These are phyloP conservation scores for Cryptosporidium baileyi DNA, from an alignment of 169 alveolate species.

Conservation along the genomic window DNA sequence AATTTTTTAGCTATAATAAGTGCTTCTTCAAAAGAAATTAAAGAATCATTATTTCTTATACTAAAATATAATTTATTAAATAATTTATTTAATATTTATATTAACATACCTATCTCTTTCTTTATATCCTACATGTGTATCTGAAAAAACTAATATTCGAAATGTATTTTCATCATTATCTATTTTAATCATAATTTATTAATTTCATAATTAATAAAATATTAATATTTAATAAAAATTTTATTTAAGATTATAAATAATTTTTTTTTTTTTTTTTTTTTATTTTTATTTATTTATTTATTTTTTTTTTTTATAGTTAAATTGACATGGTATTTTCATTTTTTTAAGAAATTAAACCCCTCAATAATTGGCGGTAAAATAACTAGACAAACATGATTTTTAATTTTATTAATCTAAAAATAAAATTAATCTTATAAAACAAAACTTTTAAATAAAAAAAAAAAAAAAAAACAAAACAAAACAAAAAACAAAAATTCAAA, in stretches of 20 bases:
- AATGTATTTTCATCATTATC: conserved; percentile 74
- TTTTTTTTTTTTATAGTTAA: too few relatives aligned
- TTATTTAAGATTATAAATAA: too few relatives aligned
- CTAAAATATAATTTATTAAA: conserved; percentile 47
- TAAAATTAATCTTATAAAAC: too few relatives aligned
- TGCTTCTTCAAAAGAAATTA: conserved; percentile 92
- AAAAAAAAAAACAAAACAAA: too few relatives aligned
- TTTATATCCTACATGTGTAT: conserved; percentile 93
- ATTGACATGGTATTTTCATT: background rate
- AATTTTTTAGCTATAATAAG: conserved; percentile 84
- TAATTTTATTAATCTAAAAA: background rate
- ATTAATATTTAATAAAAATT: too few relatives aligned
- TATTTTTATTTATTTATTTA: background rate
- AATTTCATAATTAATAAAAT: too few relatives aligned
- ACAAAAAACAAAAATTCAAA: too few relatives aligned
- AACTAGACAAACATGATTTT: conserved; percentile 1
- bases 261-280: too few relatives aligned
- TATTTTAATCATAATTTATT: background rate
- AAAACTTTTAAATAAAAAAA: too few relatives aligned
- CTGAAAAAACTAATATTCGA: conserved; percentile 90
- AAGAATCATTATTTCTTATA: conserved; percentile 88
- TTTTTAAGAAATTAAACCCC: background rate
- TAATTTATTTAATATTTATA: background rate
- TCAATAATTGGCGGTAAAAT: background rate
- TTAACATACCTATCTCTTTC: conserved; percentile 85